A percentile compares a stretch with the other conserved stretches of the same genome.
Evolutionary conservation across 2,329 filamentous ascomycete species (phyloP).

Genomic region (Monosporascus sp.): DNA sequence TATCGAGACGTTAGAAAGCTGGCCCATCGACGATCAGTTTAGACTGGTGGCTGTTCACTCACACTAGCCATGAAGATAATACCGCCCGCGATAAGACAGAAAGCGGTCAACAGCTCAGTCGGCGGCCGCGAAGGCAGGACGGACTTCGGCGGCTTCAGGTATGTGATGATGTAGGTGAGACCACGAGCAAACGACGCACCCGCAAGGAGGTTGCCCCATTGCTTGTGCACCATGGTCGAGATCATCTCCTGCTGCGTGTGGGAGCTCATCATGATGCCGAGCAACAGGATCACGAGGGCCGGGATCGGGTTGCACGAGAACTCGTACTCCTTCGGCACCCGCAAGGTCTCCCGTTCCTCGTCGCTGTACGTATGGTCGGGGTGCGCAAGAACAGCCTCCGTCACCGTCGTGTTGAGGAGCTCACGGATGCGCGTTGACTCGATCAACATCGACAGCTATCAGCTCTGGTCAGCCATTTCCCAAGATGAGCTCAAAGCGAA

Average conservation of each 20-base stretch:
- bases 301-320: slow-evolving; percentile 86
- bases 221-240: slow-evolving; percentile 86
- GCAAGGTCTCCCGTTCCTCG: slow-evolving; percentile 45
- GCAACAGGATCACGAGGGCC: slow-evolving; percentile 75
- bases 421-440: slow-evolving; percentile 68
- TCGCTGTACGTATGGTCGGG: slow-evolving; percentile 31
- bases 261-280: slow-evolving; percentile 93
- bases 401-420: slow-evolving; percentile 53
- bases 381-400: slow-evolving; percentile 28
- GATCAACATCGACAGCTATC: slow-evolving; percentile 60
- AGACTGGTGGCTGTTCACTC: slow-evolving; percentile 32
- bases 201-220: slow-evolving; percentile 84
- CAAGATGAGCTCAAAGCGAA: neutral
- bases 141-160: slow-evolving; percentile 74
- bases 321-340: slow-evolving; percentile 60
- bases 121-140: slow-evolving; percentile 79
- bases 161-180: slow-evolving; percentile 75
- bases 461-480: slow-evolving; percentile 9
- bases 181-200: slow-evolving; percentile 74
- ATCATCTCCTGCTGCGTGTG: slow-evolving; percentile 81
- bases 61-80: slow-evolving; percentile 90
- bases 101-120: slow-evolving; percentile 80
- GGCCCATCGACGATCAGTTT: neutral
- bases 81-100: slow-evolving; percentile 82
- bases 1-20: slow-evolving; percentile 25